These are phyloP conservation scores for Komagataella phaffii DNA, from an alignment of 805 yeast species.

Conservation along the genomic window DNA sequence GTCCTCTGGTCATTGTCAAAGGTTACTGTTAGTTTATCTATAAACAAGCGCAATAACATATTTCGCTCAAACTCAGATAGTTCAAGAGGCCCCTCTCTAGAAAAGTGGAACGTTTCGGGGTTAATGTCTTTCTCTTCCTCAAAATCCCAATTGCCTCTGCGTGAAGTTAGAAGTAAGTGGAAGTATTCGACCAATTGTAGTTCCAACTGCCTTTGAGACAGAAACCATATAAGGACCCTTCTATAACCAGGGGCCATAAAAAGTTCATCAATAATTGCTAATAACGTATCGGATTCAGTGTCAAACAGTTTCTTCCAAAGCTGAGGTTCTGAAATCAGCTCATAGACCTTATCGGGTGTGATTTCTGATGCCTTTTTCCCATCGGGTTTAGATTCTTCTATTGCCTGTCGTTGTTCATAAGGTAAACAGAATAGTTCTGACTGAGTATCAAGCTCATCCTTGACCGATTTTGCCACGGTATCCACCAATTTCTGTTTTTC, in stretches of 20 bases:
- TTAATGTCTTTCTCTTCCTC: conserved; percentile 2
- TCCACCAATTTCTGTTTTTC: conserved; percentile 27
- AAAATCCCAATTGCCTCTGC: conserved; percentile 31
- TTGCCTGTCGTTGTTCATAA: conserved; percentile 11
- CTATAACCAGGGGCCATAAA: conserved; percentile 56
- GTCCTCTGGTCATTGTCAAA: conserved; percentile 5
- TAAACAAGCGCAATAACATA: conserved; percentile 60
- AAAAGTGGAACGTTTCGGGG: conserved; percentile 22
- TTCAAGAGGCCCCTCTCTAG: conserved; percentile 41
- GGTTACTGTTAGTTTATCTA: conserved; percentile 9
- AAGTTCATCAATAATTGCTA: conserved; percentile 53
- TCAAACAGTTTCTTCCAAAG: conserved; percentile 39
- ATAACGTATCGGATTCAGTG: conserved; percentile 37
- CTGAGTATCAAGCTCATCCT: conserved; percentile 23
- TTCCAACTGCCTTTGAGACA: conserved; percentile 48
- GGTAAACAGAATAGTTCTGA: conserved; percentile 10
- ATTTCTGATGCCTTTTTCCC: conserved; percentile 13
- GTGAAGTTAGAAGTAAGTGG: conserved; percentile 42
- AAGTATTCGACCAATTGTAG: conserved; percentile 47
- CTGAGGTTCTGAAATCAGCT: conserved; percentile 26
- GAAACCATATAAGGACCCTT: conserved; percentile 50
- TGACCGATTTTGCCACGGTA: conserved; percentile 41
- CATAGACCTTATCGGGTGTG: conserved; percentile 37
- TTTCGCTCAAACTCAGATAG: conserved; percentile 47
- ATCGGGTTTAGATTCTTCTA: conserved; percentile 7